Evolutionary conservation across 371 early-diverging fungal genomes (phyloP), one percentile per base, ranked within the genome.

Genomic region (Apophysomyces ossiformis): DNA sequence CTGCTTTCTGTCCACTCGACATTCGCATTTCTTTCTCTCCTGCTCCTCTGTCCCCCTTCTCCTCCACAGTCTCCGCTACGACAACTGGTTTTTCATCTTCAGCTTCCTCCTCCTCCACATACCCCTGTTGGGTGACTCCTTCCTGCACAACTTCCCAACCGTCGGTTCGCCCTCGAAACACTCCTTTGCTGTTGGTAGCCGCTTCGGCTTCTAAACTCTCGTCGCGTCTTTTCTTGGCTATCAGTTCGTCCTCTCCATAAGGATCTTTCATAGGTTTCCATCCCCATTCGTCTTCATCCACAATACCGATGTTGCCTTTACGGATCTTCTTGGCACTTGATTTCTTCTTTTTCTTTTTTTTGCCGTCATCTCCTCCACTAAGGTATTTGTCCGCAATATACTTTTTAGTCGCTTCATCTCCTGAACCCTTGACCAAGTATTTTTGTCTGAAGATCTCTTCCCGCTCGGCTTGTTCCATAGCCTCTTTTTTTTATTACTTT

Each of bases 1-100:
- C 90, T 50, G 80, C 81, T 63, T 69, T 72, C 56, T 85, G 82
- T 37, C 86, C 87, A 65, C 81, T 83, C 1, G 85, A 75, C 84
- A 85, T 84, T 37, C 74, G 73, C 35, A 78, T 81, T 37, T 60
- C 70, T 36, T 66, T 63, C 18, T n/a, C 70, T 64, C 60, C 35
- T 26, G 32, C 32, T 60, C 44, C 35, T 18, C 8, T 56, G 41
- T 57, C 57, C 54, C 50, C 63, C 7, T 59, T 38, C 15, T 35
- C 38, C 13, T 75, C 54, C 54, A 50, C 54, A 50, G 21, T 72
- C 41, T 75, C 65, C 6, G 74, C 74, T 11, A 85, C 85, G 32
- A 87, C 69, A 6, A 79, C 66, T 0, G 86, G 86, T 47, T 71
- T 58, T 37, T 85, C 85, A 38, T 82, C 86, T 41, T 78, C 78